Conservation (phyloP, 805 yeast species). For the Barnettozyma vustinii region DNA sequence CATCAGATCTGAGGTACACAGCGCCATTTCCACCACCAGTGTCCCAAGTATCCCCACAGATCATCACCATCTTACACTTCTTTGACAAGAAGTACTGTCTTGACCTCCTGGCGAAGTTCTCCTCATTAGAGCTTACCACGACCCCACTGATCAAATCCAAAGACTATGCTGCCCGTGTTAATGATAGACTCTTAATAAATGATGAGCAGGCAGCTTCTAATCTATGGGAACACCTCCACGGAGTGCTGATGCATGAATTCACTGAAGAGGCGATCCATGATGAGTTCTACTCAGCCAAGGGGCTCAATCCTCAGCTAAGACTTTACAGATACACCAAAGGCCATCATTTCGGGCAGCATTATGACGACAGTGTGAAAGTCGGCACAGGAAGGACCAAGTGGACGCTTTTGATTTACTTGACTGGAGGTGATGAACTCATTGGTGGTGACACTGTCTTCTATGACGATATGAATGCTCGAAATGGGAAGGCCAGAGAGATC, state of each 20-base stretch:
- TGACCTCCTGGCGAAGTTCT: slow-evolving; percentile 8
- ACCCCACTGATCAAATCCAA: slow-evolving; percentile 44
- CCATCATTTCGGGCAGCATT: slow-evolving; percentile 56
- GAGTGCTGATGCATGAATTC: slow-evolving; percentile 26
- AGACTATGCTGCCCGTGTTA: slow-evolving; percentile 52
- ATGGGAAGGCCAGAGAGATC: slow-evolving; percentile 16
- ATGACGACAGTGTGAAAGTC: slow-evolving; percentile 49
- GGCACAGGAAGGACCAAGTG: slow-evolving; percentile 44
- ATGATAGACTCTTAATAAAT: slow-evolving; percentile 42
- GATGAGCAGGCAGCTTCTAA: slow-evolving; percentile 34
- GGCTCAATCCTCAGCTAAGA: slow-evolving; percentile 51
- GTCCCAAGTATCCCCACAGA: slow-evolving; percentile 9
- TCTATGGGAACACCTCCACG: slow-evolving; percentile 39
- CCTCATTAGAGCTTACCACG: slow-evolving; percentile 30
- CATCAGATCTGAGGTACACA: slow-evolving; percentile 5
- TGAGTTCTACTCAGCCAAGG: slow-evolving; percentile 36
- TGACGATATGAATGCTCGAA: slow-evolving; percentile 17
- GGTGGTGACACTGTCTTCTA: slow-evolving; percentile 62
- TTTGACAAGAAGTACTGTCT: slow-evolving; percentile 11
- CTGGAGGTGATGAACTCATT: slow-evolving; percentile 47
- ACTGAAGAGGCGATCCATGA: slow-evolving; percentile 27
- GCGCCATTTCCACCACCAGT: slow-evolving; percentile 4
- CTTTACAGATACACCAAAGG: slow-evolving; percentile 51
- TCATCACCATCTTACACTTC: slow-evolving; percentile 18
- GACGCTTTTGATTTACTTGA: slow-evolving; percentile 54